Evolutionary conservation across 495 filamentous ascomycete genomes (phyloP).

Genomic region (Pseudomonodictys pantanalensis): DNA sequence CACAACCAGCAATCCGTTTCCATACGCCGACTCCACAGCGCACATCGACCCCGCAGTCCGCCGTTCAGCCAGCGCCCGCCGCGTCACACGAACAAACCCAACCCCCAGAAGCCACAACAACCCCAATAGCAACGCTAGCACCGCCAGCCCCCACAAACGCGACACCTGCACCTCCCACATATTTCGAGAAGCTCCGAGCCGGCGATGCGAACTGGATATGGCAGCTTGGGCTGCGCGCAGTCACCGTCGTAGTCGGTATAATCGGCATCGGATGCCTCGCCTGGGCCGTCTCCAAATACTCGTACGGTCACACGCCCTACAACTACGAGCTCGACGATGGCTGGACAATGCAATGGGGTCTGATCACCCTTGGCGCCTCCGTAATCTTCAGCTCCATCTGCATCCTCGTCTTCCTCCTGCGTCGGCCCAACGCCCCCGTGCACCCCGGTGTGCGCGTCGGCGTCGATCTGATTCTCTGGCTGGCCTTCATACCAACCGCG

Average conservation of each 20-base stretch:
- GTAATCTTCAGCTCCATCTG: conserved; percentile 25
- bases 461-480: conserved; percentile 41
- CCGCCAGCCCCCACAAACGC: background rate
- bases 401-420: conserved; percentile 25
- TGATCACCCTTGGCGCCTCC: conserved; percentile 29
- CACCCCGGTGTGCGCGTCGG: conserved; percentile 38
- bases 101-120: no score
- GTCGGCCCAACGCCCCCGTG: conserved; percentile 23
- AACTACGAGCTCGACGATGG: conserved; percentile 5
- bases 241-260: conserved; percentile 31
- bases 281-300: conserved; percentile 18
- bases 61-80: no score
- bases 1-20: no score
- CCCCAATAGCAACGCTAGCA: background rate
- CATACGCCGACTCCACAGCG: no score
- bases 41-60: no score
- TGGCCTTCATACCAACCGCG: conserved; percentile 31
- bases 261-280: conserved; percentile 35
- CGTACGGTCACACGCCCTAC: background rate
- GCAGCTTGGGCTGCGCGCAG: conserved; percentile 36
- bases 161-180: background rate
- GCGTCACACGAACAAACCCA: no score
- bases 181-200: conserved; percentile 16
- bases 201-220: conserved; percentile 34
- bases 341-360: conserved; percentile 20